Evolutionary conservation across 73 alveolate genomes (phyloP), one percentile per base, ranked within the genome.

Genomic region (Paramecium caudatum): DNA sequence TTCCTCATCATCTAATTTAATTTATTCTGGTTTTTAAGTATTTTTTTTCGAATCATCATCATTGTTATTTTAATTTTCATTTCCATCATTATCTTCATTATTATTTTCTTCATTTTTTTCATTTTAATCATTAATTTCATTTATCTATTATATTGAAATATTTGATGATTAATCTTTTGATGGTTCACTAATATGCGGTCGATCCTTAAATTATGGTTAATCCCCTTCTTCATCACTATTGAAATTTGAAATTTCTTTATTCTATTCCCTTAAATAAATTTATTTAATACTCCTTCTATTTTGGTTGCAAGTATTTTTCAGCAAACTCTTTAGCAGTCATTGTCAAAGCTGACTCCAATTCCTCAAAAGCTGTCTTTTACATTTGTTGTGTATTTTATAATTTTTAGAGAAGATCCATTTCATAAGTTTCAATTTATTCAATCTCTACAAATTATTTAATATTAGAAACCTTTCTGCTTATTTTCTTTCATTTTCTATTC

Each of bases 331-430:
- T 78, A 36, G 93, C 69, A 17, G 46, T 32, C 45, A 86, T 43
- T 9, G 80, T 39, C 3, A 86, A 27, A 1, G 93, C 93, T 13
- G 80, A 62, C 43, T 86, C 93, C 19, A 86, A 78, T 62, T 86
- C 93, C 41, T 86, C 93, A 32, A 62, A 86, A 0, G 93, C 93
- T 17, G 74, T 49, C 30, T 86, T 86, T 86, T 86, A 41, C 93
- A 86, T 62, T 78, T 49, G 34, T 15, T 86, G 39, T 21, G 93
- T 86, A 69, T 70, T 62, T 86, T 86, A 16, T 3, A 63, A 65
- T 8, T 78, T 86, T 61, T 61, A 19, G 7, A 86, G 47, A 4
- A 63, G 34, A 19, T 86, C 93, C 68, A 62, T 61, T 19, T 86
- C 93, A 37, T 33, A 30, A 41, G 46, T 37, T 62, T 86, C 93